Conservation (phyloP, 352 stramenopile genomes). For the Pythium dissimile region DNA sequence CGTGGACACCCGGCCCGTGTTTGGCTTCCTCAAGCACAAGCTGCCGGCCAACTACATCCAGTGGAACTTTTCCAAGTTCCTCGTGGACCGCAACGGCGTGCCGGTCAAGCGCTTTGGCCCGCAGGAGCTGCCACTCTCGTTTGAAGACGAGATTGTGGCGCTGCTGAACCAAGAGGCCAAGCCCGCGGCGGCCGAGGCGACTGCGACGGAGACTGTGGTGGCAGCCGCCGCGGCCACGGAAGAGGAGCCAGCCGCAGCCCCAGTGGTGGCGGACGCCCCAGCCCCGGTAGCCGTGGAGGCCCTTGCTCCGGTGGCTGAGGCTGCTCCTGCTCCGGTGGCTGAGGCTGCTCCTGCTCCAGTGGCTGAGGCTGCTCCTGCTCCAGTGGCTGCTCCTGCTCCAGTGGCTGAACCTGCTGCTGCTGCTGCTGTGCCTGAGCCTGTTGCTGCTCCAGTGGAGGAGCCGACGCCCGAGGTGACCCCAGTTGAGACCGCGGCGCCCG, state of each 20-base stretch:
- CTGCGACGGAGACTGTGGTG: neutral
- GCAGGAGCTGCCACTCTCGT: slow-evolving; percentile 58
- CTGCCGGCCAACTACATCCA: slow-evolving; percentile 69
- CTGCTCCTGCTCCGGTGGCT: too few species aligned
- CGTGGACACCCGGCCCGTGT: slow-evolving; percentile 65
- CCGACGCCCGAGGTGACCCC: neutral
- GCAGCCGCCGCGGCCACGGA: too few species aligned
- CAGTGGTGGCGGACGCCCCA: too few species aligned
- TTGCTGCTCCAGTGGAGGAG: neutral
- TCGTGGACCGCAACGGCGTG: slow-evolving; percentile 77
- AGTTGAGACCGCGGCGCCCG: slow-evolving; percentile 2
- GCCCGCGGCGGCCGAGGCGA: slow-evolving; percentile 24
- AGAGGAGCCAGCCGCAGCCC: too few species aligned
- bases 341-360: too few species aligned
- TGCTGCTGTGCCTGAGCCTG: neutral
- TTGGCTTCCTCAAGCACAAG: slow-evolving; percentile 78
- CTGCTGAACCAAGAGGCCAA: slow-evolving; percentile 40
- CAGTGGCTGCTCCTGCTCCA: neutral
- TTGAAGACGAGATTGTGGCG: slow-evolving; percentile 77
- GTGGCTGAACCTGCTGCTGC: neutral
- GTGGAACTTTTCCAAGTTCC: slow-evolving; percentile 92
- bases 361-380: neutral
- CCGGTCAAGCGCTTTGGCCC: slow-evolving; percentile 72
- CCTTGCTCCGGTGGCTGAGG: too few species aligned
- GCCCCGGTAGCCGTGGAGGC: too few species aligned